These are phyloP conservation scores for Cynanchum wilfordii DNA, from an alignment of 257 asterid species.

Conservation along the genomic window DNA sequence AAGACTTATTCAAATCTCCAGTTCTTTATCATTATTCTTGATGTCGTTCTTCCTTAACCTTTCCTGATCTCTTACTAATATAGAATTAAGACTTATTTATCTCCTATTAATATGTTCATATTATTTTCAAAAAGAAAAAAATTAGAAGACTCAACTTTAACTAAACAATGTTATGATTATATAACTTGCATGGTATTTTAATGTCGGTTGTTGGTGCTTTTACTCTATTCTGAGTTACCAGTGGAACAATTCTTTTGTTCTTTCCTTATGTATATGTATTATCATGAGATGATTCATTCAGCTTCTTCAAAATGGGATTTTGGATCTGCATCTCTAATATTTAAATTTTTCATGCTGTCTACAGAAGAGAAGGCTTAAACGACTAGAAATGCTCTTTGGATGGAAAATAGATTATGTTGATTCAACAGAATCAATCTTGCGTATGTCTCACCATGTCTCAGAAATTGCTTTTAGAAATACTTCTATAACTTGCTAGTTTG, in stretches of 20 bases:
- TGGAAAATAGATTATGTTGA: slow-evolving; percentile 72
- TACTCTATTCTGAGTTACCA: background rate
- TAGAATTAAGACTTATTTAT: too few relatives aligned
- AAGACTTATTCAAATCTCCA: too few relatives aligned
- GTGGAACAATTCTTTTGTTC: background rate
- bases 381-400: slow-evolving; percentile 69
- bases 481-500: background rate
- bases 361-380: slow-evolving; percentile 70
- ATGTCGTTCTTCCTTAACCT: too few relatives aligned
- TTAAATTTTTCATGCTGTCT: slow-evolving; percentile 11
- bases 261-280: background rate
- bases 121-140: too few relatives aligned
- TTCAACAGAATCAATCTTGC: slow-evolving; percentile 50
- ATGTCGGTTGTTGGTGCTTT: background rate
- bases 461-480: background rate
- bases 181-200: background rate
- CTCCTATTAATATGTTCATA: too few relatives aligned
- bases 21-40: too few relatives aligned
- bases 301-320: background rate
- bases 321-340: background rate
- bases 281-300: background rate
- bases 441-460: slow-evolving; percentile 31
- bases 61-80: too few relatives aligned
- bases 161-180: too few relatives aligned
- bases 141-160: too few relatives aligned